Base-by-base conservation (phyloP, 192 early-diverging fungal species). In the Gonapodya sp. region DNA sequence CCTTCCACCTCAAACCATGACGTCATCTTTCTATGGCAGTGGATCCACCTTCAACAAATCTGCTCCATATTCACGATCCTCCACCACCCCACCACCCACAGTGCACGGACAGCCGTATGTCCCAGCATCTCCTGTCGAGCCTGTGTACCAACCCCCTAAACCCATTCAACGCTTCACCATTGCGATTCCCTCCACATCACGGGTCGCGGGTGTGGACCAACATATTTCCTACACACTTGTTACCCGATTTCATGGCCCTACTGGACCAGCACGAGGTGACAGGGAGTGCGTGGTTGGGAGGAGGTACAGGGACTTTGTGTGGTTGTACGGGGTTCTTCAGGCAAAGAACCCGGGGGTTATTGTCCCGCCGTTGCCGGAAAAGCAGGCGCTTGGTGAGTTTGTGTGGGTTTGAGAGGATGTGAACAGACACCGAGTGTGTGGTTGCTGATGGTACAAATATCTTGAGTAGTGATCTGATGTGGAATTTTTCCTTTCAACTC, bases 311-410 rank as follows among this genome's bases (percentile, higher is more conserved):
- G 97, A 98, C 85, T 98, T 98, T 85, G 85, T 95, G 81, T 97
- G 96, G 96, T 91, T 98, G 35, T 94, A 93, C 79, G 91, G 93
- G 79, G 93, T 95, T 83, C 88, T 98, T 32, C 89, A 91, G 0
- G 82, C 86, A 8, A 87, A 89, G 34, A 93, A 95, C 81, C 94
- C 95, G 0, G 97, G 97, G 2, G 90, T 96, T 1, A 93, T 98
- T 73, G 92, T 98, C 0, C 96, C 95, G 18, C 94, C 96, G 31
- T 89, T 98, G 0, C 96, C 97, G 8, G 97, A 95, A 82, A 98
- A 98, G 84, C 95, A 96, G 86, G 92, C 93, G 1, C 81, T 96
- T 75, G 95, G 94, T 92, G 83, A 81, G 46, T 64, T 64, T 64
- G n/a, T n/a, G n/a, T n/a, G n/a, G n/a, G n/a, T n/a, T n/a, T n/a